A percentile compares a stretch with the other conserved stretches of the same genome.
These are phyloP conservation scores for Aspergillus uvarum DNA, from an alignment of 2,329 filamentous ascomycete genomes.

Conservation along the genomic window DNA sequence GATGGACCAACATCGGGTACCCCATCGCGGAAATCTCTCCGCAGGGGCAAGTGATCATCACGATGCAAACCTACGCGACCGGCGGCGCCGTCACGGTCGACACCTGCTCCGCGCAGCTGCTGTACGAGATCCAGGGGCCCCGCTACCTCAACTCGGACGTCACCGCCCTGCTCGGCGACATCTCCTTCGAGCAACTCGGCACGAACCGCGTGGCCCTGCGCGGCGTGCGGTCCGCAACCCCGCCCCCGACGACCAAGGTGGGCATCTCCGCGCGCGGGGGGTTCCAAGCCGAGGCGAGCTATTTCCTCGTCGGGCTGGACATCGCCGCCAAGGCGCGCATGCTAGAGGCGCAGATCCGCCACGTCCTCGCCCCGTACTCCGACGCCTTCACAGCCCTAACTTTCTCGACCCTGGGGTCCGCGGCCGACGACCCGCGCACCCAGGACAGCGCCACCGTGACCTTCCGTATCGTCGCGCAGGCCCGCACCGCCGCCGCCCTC, in stretches of 20 bases:
- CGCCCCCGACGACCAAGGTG: constrained; percentile 53
- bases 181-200: constrained; percentile 54
- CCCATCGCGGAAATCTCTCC: constrained; percentile 48
- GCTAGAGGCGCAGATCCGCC: constrained; percentile 48
- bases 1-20: constrained; percentile 49
- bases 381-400: constrained; percentile 32
- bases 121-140: constrained; percentile 57
- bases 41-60: constrained; percentile 44
- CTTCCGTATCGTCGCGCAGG: constrained; percentile 49
- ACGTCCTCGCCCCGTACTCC: constrained; percentile 34
- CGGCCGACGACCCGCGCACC: constrained; percentile 34
- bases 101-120: constrained; percentile 53
- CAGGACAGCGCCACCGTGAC: constrained; percentile 47
- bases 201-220: constrained; percentile 52
- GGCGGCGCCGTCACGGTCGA: constrained; percentile 49
- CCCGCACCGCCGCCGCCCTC: constrained; percentile 39
- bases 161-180: constrained; percentile 51
- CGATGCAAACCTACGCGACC: constrained; percentile 42
- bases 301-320: constrained; percentile 48
- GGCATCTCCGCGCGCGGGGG: constrained; percentile 49
- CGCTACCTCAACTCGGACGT: constrained; percentile 61
- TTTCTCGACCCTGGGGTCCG: constrained; percentile 33
- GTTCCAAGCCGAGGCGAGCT: constrained; percentile 49
- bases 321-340: constrained; percentile 49
- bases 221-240: constrained; percentile 45